These are phyloP conservation scores for Saksenaea vasiformis DNA, from an alignment of 371 early-diverging fungal species.

Conservation along the genomic window DNA sequence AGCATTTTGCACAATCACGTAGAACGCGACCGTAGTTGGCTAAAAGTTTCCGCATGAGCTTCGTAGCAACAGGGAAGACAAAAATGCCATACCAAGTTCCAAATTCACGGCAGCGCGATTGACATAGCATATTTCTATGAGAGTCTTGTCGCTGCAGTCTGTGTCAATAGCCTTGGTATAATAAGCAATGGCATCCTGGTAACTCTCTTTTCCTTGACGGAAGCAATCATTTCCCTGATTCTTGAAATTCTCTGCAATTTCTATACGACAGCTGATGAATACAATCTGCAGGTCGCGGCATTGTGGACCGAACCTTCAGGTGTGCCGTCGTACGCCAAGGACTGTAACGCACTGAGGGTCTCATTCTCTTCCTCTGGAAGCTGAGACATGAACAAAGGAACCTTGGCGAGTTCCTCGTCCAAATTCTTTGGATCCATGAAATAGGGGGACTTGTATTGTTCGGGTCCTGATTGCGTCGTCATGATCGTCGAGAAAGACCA, in stretches of 20 bases:
- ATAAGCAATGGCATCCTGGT: constrained; percentile 78
- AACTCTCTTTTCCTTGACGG: constrained; percentile 67
- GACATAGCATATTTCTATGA: constrained; percentile 77
- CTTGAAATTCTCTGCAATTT: constrained; percentile 93
- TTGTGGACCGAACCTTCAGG: constrained; percentile 74
- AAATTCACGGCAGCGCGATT: constrained; percentile 95
- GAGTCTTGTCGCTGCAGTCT: constrained; percentile 71
- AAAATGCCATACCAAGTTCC: constrained; percentile 67
- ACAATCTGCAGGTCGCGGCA: neutral
- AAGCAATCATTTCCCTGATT: constrained; percentile 95
- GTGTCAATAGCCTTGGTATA: constrained; percentile 89
- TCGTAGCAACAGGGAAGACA: neutral
- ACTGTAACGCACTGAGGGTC: constrained; percentile 82
- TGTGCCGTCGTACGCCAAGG: constrained; percentile 90
- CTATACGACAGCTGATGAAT: constrained; percentile 40
- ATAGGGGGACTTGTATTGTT: constrained; percentile 27
- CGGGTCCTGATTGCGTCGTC: constrained; percentile 22
- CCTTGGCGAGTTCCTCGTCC: constrained; percentile 64
- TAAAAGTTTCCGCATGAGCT: neutral
- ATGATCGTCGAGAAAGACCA: neutral
- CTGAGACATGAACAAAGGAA: constrained; percentile 93
- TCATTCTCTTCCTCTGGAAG: constrained; percentile 82
- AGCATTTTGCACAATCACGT: constrained; percentile 86
- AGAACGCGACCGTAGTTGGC: constrained; percentile 85
- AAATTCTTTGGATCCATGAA: constrained; percentile 52